Percentiles rank a stretch among this genome's conserved stretches.
phyloP scores from a whole-genome alignment of 352 stramenopile genomes.

The Pythium phragmitis region DNA sequence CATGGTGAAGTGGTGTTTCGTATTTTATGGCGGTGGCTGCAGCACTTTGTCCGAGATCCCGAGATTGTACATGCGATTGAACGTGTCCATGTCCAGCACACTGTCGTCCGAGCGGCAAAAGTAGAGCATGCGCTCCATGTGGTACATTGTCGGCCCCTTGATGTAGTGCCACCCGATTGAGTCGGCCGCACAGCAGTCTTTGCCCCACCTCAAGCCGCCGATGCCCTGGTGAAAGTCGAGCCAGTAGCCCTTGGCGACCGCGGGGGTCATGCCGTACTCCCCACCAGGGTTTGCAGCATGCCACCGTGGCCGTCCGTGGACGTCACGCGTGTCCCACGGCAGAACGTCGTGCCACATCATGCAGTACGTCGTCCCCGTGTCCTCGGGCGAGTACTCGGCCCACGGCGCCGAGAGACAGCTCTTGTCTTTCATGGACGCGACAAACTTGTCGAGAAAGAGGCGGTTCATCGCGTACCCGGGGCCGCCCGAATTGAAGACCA shows the following conservation, averaged over 20 bases:
- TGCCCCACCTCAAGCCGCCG: conserved; percentile 54
- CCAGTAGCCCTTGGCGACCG: conserved; percentile 57
- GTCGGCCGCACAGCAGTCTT: conserved; percentile 60
- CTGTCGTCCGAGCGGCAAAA: conserved; percentile 42
- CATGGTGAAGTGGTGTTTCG: background rate
- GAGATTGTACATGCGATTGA: conserved; percentile 15
- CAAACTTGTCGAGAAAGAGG: conserved; percentile 71
- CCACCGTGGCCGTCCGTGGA: conserved; percentile 67
- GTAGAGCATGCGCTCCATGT: conserved; percentile 75
- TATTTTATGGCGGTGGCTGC: conserved; percentile 1
- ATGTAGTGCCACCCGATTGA: conserved; percentile 83
- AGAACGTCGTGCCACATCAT: conserved; percentile 83
- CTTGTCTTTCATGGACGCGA: conserved; percentile 48
- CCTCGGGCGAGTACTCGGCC: conserved; percentile 73
- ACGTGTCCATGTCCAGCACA: conserved; percentile 12
- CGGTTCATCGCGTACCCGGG: conserved; percentile 81
- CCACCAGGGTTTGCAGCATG: conserved; percentile 68
- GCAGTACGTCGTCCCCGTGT: conserved; percentile 80
- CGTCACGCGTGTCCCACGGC: conserved; percentile 72
- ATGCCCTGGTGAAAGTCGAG: conserved; percentile 76
- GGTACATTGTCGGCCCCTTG: conserved; percentile 68
- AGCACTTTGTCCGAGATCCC: conserved; percentile 15
- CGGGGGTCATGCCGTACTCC: conserved; percentile 58
- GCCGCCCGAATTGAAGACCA: conserved; percentile 84
- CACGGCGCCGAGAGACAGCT: conserved; percentile 61